Conservation (phyloP, 441 rosid species). For the Gossypium lobatum region DNA sequence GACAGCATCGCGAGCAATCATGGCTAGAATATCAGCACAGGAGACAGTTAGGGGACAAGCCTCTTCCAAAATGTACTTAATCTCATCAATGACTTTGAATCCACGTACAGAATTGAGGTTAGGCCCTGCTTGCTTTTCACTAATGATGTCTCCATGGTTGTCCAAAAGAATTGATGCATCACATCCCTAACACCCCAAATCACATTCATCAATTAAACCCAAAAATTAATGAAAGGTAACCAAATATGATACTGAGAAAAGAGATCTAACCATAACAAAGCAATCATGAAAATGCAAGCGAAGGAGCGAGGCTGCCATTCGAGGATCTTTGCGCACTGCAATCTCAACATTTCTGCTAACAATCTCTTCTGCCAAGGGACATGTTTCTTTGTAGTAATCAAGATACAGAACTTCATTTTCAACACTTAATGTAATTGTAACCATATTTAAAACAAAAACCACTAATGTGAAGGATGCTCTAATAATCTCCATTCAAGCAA, state of each 20-base stretch:
- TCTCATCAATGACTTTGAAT: conserved; percentile 67
- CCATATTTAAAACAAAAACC: conserved; percentile 20
- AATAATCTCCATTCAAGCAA: conserved; percentile 28
- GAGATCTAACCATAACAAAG: conserved; percentile 54
- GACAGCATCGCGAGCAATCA: conserved; percentile 75
- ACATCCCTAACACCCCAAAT: conserved; percentile 48
- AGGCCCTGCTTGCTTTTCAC: conserved; percentile 70
- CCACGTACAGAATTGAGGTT: conserved; percentile 61
- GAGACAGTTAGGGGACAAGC: conserved; percentile 73
- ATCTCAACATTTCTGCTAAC: conserved; percentile 45
- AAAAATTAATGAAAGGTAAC: not conserved
- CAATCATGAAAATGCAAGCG: conserved; percentile 87
- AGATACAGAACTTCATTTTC: conserved; percentile 29
- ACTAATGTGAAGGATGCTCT: not conserved
- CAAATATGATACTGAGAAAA: not conserved
- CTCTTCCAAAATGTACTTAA: conserved; percentile 59
- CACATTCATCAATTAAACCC: not conserved
- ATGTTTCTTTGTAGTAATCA: conserved; percentile 59
- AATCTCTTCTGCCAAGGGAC: conserved; percentile 65
- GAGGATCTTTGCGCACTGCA: conserved; percentile 64
- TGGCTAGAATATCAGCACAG: conserved; percentile 65
- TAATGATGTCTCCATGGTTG: conserved; percentile 47
- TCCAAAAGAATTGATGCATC: conserved; percentile 75
- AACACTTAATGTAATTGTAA: not conserved
- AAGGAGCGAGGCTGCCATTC: conserved; percentile 77